A percentile compares a stretch with the other conserved stretches of the same genome.
phyloP scores from a whole-genome alignment of 805 yeast species.

The Wickerhamiella kurtzmanii region DNA sequence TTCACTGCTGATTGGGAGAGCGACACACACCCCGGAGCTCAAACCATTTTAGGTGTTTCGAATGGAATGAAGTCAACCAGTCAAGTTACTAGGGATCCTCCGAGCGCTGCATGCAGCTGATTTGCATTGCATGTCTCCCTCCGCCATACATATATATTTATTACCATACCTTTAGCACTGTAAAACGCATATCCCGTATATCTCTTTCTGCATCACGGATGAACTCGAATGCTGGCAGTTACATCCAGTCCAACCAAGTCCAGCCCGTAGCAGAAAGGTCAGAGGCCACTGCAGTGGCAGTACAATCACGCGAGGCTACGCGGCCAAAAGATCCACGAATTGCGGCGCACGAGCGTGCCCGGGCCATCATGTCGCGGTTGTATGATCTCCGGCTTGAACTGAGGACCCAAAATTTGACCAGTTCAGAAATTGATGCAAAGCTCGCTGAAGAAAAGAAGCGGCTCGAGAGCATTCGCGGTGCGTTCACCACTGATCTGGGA shows the following conservation, averaged over 20 bases:
- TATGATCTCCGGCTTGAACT: neutral
- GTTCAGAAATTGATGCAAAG: neutral
- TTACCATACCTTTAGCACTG: neutral
- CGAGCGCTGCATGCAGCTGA: neutral
- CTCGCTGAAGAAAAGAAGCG: neutral
- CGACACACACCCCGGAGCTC: no score
- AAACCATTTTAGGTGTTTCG: no score
- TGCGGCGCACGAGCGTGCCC: conserved; percentile 1
- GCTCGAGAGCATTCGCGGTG: neutral
- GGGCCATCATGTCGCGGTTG: neutral
- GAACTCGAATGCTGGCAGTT: neutral
- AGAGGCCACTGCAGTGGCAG: neutral
- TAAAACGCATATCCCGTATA: neutral
- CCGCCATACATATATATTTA: no score
- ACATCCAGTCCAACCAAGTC: neutral
- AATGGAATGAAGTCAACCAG: no score
- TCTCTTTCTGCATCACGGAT: neutral
- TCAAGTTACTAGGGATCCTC: neutral
- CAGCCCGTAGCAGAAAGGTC: neutral
- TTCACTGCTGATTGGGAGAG: conserved; percentile 26
- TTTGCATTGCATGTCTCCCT: no score
- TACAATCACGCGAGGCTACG: neutral
- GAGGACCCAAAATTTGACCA: neutral
- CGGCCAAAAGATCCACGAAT: neutral
- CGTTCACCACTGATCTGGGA: neutral